phyloP scores from a whole-genome alignment of 1,139 yeast genomes.

The Debaryomyces fabryi region DNA sequence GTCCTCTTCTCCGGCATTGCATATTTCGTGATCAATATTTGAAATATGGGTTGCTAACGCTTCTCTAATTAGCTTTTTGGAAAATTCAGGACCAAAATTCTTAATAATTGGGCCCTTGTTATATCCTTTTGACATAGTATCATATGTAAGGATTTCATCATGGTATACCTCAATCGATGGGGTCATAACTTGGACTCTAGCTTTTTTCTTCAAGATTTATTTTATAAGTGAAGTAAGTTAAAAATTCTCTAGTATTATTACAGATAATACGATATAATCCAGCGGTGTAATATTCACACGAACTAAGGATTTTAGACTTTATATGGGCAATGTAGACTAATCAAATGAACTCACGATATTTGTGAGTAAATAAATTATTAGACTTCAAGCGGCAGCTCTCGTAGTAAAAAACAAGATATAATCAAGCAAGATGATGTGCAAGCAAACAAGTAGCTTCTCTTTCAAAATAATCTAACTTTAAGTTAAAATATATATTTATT shows the following conservation, averaged over 20 bases:
- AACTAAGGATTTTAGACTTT: slow-evolving; percentile 6
- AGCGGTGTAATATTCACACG: slow-evolving; percentile 3
- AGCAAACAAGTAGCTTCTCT: slow-evolving; percentile 1
- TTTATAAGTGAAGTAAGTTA: neutral
- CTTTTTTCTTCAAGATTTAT: neutral
- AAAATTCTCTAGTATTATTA: neutral
- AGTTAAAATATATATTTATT: neutral
- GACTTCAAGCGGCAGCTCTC: slow-evolving; percentile 58
- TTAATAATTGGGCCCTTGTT: neutral
- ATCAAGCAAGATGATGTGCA: neutral
- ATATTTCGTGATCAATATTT: slow-evolving; percentile 56
- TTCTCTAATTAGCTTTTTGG: slow-evolving; percentile 30
- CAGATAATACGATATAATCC: neutral
- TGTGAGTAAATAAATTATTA: slow-evolving; percentile 31
- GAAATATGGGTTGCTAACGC: slow-evolving; percentile 49
- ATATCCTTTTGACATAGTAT: slow-evolving; percentile 10
- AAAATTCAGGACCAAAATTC: neutral
- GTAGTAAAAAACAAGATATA: slow-evolving; percentile 21
- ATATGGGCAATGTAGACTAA: slow-evolving; percentile 12
- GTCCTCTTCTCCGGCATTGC: slow-evolving; percentile 80
- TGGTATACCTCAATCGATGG: slow-evolving; percentile 25
- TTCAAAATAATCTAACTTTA: slow-evolving; percentile 2
- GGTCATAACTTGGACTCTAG: slow-evolving; percentile 27
- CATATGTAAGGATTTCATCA: slow-evolving; percentile 17
- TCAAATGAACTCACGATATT: slow-evolving; percentile 30